Evolutionary conservation across 2,329 filamentous ascomycete genomes (phyloP), one percentile per base, ranked within the genome.

Genomic region (Gaeumannomyces tritici): DNA sequence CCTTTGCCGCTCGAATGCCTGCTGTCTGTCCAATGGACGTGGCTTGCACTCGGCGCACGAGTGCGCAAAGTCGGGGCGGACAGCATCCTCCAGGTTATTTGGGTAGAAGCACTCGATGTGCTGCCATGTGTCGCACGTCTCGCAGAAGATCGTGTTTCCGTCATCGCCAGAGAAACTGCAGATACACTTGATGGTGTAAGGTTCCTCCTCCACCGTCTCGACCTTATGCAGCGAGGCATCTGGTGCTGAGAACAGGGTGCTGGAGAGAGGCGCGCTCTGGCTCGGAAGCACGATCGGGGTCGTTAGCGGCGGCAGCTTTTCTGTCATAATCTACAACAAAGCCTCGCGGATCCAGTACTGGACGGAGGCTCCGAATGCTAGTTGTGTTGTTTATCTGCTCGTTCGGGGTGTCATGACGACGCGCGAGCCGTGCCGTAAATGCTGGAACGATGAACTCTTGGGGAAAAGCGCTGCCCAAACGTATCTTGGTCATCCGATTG

Each of bases 131-230:
- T 96, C 90, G 81, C 95, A 99, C 64, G 83, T 85, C 73, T 98
- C 95, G 81, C 95, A 99, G 76, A 93, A 91, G 65, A 99, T 96
- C 64, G 95, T 99, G 76, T 91, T 93, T 76, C 95, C 95, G 80
- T 99, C 95, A 81, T 99, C 95, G 79, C 96, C 92, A 74, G 86
- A 80, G 76, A 89, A 97, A 74, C 87, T 87, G 78, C 95, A 99
- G 70, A 98, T 96, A 83, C 95, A 99, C 81, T 96, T 96, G 79
- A 98, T 97, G 64, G 91, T 96, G 75, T 96, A 96, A 24, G 89
- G 89, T 75, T 93, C 89, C 76, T 93, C 89, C 66, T 88, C 85
- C 70, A 88, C 86, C 64, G 73, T 76, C 75, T 88, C 82, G 68
- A 75, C 74, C 75, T 80, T 80, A 63, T 74, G 75, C 42, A n/a